Base-by-base conservation (phyloP, 2,329 filamentous ascomycete species). In the Alternaria longipes region DNA sequence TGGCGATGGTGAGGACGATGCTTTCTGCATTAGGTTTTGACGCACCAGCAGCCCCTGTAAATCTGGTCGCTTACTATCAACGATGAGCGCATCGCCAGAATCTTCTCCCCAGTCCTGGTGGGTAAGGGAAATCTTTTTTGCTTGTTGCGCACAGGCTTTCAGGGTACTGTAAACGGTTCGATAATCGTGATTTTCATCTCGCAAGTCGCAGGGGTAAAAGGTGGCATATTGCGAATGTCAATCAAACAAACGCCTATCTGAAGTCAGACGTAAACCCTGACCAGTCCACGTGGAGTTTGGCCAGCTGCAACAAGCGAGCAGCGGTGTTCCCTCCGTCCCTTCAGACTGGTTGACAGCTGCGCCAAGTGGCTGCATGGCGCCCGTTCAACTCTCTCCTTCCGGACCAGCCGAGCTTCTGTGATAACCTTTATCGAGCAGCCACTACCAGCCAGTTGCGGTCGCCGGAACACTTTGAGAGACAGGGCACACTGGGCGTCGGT, bases 231-330 rank as follows among this genome's bases (percentile, higher is more conserved):
- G 64, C 68, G 69, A 69, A 72, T 69, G 60, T 65, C 65, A 71
- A 69, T 66, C 63, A 70, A 72, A 69, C 66, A 59, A 64, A 54
- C 61, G 63, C 58, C 54, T 56, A 55, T 42, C 60, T 57, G 56
- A 62, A 62, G 60, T 63, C 66, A 66, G 58, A 66, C 54, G 59
- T 44, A 46, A 72, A 70, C 65, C 71, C 64, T 74, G 73, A 49
- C 53, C 18, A 45, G 54, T 66, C 71, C 73, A 77, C 74, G 74
- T 78, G 74, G 71, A 61, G 41, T 44, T 45, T 44, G 61, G 64
- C 56, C 64, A 71, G 67, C 62, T 73, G 67, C 62, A 59, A 60
- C 26, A 45, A 24, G 58, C 47, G 36, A 34, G 56, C 36, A 42
- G 59, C 55, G 54, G 64, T 63, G 61, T 38, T 57, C n/a, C 30